These are phyloP conservation scores for Trametes gibbosa DNA, from an alignment of 768 basidiomycete genomes.

Conservation along the genomic window DNA sequence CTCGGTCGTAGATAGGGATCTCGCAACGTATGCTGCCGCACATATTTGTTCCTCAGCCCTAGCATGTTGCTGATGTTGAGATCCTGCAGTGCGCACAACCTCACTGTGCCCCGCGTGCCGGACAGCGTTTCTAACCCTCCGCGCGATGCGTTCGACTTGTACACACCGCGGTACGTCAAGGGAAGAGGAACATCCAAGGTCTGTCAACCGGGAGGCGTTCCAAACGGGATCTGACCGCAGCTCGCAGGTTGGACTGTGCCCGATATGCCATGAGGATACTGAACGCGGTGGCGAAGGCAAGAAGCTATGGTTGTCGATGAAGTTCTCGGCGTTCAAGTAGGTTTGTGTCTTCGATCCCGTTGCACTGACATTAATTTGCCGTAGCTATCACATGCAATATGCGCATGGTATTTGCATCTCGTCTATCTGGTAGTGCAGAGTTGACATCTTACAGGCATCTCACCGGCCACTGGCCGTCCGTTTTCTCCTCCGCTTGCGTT, in stretches of 20 bases:
- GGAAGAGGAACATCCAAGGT: conserved; percentile 65
- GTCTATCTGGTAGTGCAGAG: neutral
- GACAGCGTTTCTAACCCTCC: conserved; percentile 59
- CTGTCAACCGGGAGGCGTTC: neutral
- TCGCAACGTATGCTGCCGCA: conserved; percentile 36
- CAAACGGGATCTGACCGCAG: neutral
- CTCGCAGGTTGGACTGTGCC: conserved; percentile 59
- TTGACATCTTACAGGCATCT: conserved; percentile 52
- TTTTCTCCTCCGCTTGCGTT: conserved; percentile 76
- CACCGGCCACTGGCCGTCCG: conserved; percentile 61
- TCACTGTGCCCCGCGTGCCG: conserved; percentile 18
- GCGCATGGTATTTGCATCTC: conserved; percentile 54
- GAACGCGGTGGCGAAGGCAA: conserved; percentile 63
- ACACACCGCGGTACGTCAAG: conserved; percentile 75
- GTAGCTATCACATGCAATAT: conserved; percentile 82
- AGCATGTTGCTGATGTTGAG: neutral
- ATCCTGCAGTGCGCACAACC: neutral
- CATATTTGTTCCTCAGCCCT: neutral
- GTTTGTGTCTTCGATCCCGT: neutral
- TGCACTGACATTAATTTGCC: neutral
- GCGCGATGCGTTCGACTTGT: conserved; percentile 60
- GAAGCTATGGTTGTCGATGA: conserved; percentile 72
- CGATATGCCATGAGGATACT: conserved; percentile 63
- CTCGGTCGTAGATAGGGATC: conserved; percentile 45
- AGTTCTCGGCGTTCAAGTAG: conserved; percentile 81